Conservation (phyloP, 2,329 filamentous ascomycete species). For the Colletotrichum limetticola region DNA sequence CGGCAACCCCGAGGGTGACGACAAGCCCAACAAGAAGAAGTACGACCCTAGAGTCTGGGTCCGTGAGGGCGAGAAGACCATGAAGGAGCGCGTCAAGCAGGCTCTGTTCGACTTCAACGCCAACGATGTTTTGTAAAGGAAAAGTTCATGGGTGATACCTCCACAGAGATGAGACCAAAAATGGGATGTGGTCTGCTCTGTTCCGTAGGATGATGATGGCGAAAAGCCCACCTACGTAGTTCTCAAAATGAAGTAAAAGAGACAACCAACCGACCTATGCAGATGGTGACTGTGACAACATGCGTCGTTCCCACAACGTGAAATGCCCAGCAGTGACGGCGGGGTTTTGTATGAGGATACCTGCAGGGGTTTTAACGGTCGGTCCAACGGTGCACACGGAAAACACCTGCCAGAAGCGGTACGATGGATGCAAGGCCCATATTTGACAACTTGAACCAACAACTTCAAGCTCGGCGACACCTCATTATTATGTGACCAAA, state of each 20-base stretch:
- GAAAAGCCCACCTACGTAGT: conserved; percentile 26
- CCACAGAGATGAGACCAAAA: conserved; percentile 19
- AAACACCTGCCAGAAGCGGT: not conserved
- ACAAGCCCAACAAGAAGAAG: conserved; percentile 99
- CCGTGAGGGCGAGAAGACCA: conserved; percentile 96
- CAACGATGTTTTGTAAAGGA: conserved; percentile 76
- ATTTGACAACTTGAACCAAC: not conserved
- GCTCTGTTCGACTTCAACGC: conserved; percentile 95
- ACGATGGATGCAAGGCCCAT: not conserved
- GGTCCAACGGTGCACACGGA: not conserved
- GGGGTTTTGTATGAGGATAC: not conserved
- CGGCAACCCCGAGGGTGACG: conserved; percentile 93
- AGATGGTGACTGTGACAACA: not conserved
- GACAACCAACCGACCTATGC: not conserved
- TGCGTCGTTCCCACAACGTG: not conserved
- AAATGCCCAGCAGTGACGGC: no score
- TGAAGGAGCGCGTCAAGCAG: conserved; percentile 82
- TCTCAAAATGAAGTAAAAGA: conserved; percentile 31
- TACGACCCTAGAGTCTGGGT: conserved; percentile 92
- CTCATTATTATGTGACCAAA: not conserved
- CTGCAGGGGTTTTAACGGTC: not conserved
- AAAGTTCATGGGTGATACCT: conserved; percentile 34
- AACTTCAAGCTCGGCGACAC: not conserved
- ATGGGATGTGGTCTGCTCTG: conserved; percentile 22
- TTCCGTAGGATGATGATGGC: conserved; percentile 19